Conservation (phyloP, 148 eudicot genomes). For the Silene uniflora region DNA sequence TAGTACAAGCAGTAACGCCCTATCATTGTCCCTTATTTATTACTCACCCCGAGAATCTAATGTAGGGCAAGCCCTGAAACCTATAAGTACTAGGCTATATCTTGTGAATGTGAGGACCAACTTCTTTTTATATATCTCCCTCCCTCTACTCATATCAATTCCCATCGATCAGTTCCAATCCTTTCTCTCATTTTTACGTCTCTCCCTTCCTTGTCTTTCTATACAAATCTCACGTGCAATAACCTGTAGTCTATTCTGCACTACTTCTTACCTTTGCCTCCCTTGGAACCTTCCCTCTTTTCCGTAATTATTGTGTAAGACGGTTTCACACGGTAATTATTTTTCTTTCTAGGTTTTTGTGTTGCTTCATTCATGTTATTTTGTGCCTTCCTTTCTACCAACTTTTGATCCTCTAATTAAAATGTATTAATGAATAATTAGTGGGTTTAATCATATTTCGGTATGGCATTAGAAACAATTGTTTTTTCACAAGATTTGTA, state of each 20-base stretch:
- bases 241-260: not conserved
- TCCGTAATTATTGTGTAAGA: not conserved
- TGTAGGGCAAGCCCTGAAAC: not conserved
- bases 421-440: too few species aligned
- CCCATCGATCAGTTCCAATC: not conserved
- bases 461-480: constrained; percentile 51
- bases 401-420: constrained; percentile 3
- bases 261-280: not conserved
- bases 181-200: not conserved
- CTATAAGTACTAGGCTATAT: constrained; percentile 6
- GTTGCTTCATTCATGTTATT: not conserved
- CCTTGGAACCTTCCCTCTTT: constrained; percentile 13
- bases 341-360: not conserved
- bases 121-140: not conserved
- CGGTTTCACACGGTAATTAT: not conserved
- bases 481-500: constrained; percentile 39
- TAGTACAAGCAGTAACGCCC: too few species aligned
- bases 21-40: too few species aligned
- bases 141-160: not conserved
- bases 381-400: constrained; percentile 3
- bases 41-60: not conserved
- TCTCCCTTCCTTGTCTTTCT: not conserved
- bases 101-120: constrained; percentile 12
- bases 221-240: constrained; percentile 28
- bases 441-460: not conserved